Evolutionary conservation across 306 rosid genomes (phyloP).

Genomic region (Abrus pulchellus): DNA sequence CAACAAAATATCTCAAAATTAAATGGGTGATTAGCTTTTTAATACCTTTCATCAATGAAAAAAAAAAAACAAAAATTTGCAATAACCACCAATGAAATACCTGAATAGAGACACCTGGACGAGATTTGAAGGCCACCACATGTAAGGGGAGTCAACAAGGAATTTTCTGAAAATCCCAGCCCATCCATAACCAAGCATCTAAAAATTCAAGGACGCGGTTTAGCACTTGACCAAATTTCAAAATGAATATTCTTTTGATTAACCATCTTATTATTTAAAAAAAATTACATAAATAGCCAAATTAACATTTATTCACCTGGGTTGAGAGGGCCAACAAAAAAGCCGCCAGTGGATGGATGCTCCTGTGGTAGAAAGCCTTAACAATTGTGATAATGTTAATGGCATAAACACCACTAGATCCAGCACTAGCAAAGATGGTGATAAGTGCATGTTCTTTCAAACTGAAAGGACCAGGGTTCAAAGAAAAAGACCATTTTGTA

Average conservation of each 20-base stretch:
- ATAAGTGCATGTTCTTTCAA: constrained; percentile 87
- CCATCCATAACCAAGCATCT: constrained; percentile 99
- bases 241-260: not conserved
- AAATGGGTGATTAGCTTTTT: constrained; percentile 14
- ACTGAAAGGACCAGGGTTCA: constrained; percentile 88
- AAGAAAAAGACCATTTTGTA: constrained; percentile 64
- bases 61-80: too few relatives aligned
- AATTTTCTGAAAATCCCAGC: constrained; percentile 84
- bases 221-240: not conserved
- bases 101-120: constrained; percentile 90
- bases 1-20: not conserved
- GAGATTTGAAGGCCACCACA: constrained; percentile 98
- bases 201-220: constrained; percentile 18
- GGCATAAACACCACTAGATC: constrained; percentile 76
- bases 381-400: constrained; percentile 79
- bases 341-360: constrained; percentile 70
- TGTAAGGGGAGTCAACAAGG: constrained; percentile 92
- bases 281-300: not conserved
- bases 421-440: constrained; percentile 82
- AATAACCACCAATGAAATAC: constrained; percentile 42
- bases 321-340: constrained; percentile 75
- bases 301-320: constrained; percentile 58
- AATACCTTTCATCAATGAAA: not conserved
- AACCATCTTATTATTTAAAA: too few relatives aligned
- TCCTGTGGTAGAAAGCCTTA: constrained; percentile 80